phyloP scores from a whole-genome alignment of 2,329 filamentous ascomycete genomes.

The Fusarium sp. region DNA sequence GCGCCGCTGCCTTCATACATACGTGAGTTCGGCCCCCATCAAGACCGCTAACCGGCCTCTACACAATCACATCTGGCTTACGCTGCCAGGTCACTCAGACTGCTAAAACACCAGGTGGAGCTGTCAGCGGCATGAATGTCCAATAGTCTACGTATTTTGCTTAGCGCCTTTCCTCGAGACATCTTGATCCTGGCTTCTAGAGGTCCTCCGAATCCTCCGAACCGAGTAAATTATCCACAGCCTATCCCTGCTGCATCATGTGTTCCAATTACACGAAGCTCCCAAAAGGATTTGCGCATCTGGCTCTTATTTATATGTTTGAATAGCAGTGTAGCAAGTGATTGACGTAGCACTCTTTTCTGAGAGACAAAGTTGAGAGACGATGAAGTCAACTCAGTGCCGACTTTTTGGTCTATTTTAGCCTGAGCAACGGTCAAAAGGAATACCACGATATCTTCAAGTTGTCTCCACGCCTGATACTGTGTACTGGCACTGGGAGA shows the following conservation, averaged over 20 bases:
- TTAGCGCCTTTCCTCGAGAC: conserved; percentile 23
- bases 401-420: background rate
- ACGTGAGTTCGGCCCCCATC: background rate
- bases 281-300: conserved; percentile 1
- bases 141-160: conserved; percentile 22
- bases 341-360: background rate
- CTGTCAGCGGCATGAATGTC: conserved; percentile 23
- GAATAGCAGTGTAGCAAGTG: background rate
- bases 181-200: conserved; percentile 19
- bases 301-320: background rate
- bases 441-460: background rate
- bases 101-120: conserved; percentile 27
- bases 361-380: background rate
- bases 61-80: conserved; percentile 9
- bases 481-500: background rate
- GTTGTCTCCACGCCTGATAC: background rate
- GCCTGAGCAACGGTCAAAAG: background rate
- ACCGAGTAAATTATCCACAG: conserved; percentile 13
- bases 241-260: conserved; percentile 5
- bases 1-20: conserved; percentile 9
- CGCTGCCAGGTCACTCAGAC: conserved; percentile 4
- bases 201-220: conserved; percentile 33
- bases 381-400: background rate
- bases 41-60: background rate
- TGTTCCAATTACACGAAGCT: conserved; percentile 9